Percentiles rank a stretch among this genome's conserved stretches.
Conservation (phyloP, 1,284 basidiomycete genomes). For the Sanghuangporus sanghuang region DNA sequence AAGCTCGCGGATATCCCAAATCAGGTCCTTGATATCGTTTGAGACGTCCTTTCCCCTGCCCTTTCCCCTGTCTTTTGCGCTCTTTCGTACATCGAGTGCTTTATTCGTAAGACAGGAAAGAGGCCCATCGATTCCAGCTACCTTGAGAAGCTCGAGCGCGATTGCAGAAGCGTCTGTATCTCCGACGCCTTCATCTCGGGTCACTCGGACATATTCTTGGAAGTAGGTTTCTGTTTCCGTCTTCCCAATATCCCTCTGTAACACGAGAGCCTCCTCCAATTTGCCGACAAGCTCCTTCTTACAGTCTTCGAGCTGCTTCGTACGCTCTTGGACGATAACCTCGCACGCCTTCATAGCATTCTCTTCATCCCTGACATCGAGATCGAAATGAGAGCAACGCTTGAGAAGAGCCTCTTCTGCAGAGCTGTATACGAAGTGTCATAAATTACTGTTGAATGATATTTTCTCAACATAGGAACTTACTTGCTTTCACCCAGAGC, state of each 20-base stretch:
- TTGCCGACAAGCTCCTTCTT: constrained; percentile 66
- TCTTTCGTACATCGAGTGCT: constrained; percentile 29
- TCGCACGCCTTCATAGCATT: constrained; percentile 90
- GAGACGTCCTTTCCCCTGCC: constrained; percentile 50
- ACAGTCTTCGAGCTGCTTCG: constrained; percentile 75
- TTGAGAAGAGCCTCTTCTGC: constrained; percentile 91
- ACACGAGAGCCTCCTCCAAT: constrained; percentile 60
- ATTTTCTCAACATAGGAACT: constrained; percentile 26
- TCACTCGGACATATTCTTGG: constrained; percentile 66
- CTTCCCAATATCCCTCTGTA: constrained; percentile 62
- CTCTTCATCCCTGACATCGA: constrained; percentile 68
- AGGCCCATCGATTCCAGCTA: constrained; percentile 47
- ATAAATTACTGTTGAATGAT: constrained; percentile 9
- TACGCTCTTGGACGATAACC: constrained; percentile 81
- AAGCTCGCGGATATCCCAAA: constrained; percentile 83
- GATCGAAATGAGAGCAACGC: constrained; percentile 90
- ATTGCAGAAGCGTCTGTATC: constrained; percentile 70
- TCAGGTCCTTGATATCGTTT: constrained; percentile 47
- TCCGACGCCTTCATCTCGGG: constrained; percentile 63
- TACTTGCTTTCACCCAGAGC: constrained; percentile 87
- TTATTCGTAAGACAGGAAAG: constrained; percentile 25
- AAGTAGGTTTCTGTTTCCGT: constrained; percentile 71
- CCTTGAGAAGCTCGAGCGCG: constrained; percentile 53
- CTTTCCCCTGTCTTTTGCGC: constrained; percentile 27
- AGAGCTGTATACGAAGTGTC: constrained; percentile 40